Percentiles rank a stretch among this genome's conserved stretches.
Evolutionary conservation across 2,329 filamentous ascomycete species (phyloP).

Genomic region (Dactylellina cionopaga): DNA sequence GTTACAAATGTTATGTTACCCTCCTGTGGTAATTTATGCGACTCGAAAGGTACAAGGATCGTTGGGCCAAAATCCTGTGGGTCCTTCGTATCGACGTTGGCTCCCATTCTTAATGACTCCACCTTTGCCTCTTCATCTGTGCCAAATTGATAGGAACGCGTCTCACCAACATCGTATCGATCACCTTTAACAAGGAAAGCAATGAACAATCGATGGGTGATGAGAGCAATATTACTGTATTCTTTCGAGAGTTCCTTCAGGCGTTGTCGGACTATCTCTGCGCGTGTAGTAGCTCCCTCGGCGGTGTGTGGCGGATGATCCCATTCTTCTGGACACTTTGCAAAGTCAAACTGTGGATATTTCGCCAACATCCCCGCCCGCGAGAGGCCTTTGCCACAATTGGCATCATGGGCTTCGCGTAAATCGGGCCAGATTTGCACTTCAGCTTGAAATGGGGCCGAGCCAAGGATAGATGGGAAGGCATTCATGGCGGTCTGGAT

Average conservation of each 20-base stretch:
- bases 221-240: conserved; percentile 12
- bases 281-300: conserved; percentile 16
- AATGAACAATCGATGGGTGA: conserved; percentile 27
- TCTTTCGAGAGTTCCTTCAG: conserved; percentile 15
- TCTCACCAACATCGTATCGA: conserved; percentile 21
- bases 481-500: conserved; percentile 69
- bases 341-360: conserved; percentile 19
- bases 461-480: not conserved
- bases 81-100: conserved; percentile 15
- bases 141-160: conserved; percentile 25
- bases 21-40: too few species aligned
- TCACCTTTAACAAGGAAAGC: conserved; percentile 26
- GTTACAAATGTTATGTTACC: too few species aligned
- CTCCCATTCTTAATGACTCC: not conserved
- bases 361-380: not conserved
- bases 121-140: conserved; percentile 6
- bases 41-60: conserved; percentile 8
- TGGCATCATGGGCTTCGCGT: conserved; percentile 23
- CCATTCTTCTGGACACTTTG: conserved; percentile 25
- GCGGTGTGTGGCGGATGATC: conserved; percentile 16
- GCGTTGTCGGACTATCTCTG: conserved; percentile 12
- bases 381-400: conserved; percentile 22
- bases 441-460: conserved; percentile 6
- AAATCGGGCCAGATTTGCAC: conserved; percentile 33
- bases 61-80: conserved; percentile 18